Evolutionary conservation across 306 rosid genomes (phyloP), one percentile per base, ranked within the genome.

Genomic region (Astragalus membranaceus): DNA sequence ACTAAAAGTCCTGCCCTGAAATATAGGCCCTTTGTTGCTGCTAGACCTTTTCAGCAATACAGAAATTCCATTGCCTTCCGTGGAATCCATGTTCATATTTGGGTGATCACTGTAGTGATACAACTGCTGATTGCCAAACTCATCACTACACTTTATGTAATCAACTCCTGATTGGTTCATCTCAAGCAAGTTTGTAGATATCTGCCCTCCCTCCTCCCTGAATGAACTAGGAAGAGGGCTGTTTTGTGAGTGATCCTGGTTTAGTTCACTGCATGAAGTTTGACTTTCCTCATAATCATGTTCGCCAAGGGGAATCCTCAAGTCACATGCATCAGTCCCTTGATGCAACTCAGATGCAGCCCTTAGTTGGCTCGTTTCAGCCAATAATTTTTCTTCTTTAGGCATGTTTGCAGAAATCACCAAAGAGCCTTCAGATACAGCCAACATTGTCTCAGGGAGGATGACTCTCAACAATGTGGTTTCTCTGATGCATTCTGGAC

Each of bases 41-140:
- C 85, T 85, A 73, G 92, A 84, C 76, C 92, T 84, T 82, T 80
- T 88, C 77, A 92, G 80, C 75, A 92, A 79, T 76, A 89, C 81
- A 63, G 98, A 92, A 78, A 92, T 92, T 64, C 98, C 98, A 1
- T 88, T 75, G 62, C 96, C 90, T 79, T 88, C 96, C 30, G 83
- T 71, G 69, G 81, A 37, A 75, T 82, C 84, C 58, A 39, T 83
- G 75, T 69, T 83, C 77, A 73, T 64, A 68, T 76, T 84, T 36
- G 85, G 72, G 76, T 10, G 74, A 63, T 76, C 85, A 2, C 64
- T 83, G 60, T 10, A 77, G 54, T 33, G 83, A 81, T 51, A 62
- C 73, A 64, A 82, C 76, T 69, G 81, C 77, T 69, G 87, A 81
- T 42, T 75, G 44, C 82, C 89, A 32, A 72, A 43, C 10, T 80